Evolutionary conservation across 2,329 filamentous ascomycete species (phyloP).

Genomic region (Xylaria multiplex): DNA sequence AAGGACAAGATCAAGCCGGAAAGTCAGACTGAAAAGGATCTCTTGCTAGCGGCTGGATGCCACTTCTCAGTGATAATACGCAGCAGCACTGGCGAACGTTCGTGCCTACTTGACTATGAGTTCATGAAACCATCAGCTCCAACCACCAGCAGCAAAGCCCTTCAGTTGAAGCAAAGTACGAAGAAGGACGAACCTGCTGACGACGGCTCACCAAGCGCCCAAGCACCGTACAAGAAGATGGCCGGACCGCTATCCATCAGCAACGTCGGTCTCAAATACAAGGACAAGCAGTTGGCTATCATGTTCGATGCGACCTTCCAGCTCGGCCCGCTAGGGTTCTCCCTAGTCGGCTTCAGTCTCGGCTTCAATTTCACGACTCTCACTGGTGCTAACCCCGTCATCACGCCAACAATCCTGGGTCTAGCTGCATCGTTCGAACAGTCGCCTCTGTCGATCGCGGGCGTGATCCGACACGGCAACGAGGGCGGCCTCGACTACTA

Average conservation of each 20-base stretch:
- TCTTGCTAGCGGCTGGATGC: slow-evolving; percentile 18
- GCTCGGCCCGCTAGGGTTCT: slow-evolving; percentile 51
- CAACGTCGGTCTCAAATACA: slow-evolving; percentile 52
- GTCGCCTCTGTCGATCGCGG: slow-evolving; percentile 52
- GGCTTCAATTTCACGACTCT: slow-evolving; percentile 41
- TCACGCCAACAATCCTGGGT: slow-evolving; percentile 47
- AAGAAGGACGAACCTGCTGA: not conserved
- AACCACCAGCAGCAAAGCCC: not conserved
- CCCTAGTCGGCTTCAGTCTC: slow-evolving; percentile 51
- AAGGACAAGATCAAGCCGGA: slow-evolving; percentile 21
- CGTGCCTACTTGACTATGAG: slow-evolving; percentile 43
- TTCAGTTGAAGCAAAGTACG: not conserved
- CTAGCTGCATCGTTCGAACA: slow-evolving; percentile 49
- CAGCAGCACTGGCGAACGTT: slow-evolving; percentile 22
- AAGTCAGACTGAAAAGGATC: not conserved
- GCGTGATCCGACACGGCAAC: slow-evolving; percentile 48
- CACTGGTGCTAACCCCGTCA: not conserved
- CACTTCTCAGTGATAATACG: slow-evolving; percentile 45
- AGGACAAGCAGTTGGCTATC: slow-evolving; percentile 45
- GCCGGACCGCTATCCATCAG: slow-evolving; percentile 49
- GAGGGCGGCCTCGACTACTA: slow-evolving; percentile 47
- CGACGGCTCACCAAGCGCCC: slow-evolving; percentile 27
- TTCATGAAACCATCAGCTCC: slow-evolving; percentile 38
- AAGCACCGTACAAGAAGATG: slow-evolving; percentile 46
- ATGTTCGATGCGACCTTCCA: slow-evolving; percentile 50